Conservation (phyloP, 2,329 filamentous ascomycete genomes). For the Camillea tinctor region DNA sequence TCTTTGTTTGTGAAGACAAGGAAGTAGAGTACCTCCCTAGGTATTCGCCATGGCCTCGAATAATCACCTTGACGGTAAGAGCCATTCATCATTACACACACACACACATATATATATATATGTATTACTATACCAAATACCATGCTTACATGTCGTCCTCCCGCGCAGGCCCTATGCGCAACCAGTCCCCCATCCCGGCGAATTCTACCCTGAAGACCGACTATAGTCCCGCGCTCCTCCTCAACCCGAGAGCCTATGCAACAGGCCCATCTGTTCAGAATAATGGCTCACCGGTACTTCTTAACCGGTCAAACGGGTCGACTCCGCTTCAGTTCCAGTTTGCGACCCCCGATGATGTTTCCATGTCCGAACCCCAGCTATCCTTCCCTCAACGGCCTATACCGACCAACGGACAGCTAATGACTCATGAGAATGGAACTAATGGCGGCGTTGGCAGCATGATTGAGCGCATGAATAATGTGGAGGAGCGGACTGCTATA, state of each 20-base stretch:
- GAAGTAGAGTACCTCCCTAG: constrained; percentile 2
- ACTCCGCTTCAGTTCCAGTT: constrained; percentile 43
- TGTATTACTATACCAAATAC: background rate
- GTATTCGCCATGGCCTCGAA: constrained; percentile 33
- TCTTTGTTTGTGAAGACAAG: constrained; percentile 2
- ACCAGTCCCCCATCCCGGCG: constrained; percentile 22
- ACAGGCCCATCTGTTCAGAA: constrained; percentile 15
- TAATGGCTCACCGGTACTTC: constrained; percentile 19
- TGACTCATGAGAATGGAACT: constrained; percentile 6
- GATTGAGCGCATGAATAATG: constrained; percentile 74
- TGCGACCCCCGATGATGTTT: constrained; percentile 30
- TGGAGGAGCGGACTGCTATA: constrained; percentile 61
- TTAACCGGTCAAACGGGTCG: constrained; percentile 9
- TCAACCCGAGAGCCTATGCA: constrained; percentile 41
- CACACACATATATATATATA: background rate
- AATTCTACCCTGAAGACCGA: constrained; percentile 17
- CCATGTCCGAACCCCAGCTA: constrained; percentile 13
- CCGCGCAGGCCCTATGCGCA: constrained; percentile 26
- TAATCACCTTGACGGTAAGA: constrained; percentile 34
- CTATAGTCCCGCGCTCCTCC: constrained; percentile 42
- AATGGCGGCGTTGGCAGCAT: constrained; percentile 57
- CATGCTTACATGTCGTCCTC: constrained; percentile 19
- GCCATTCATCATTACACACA: background rate
- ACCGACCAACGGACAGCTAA: constrained; percentile 11
- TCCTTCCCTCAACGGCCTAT: background rate